Evolutionary conservation across 768 basidiomycete species (phyloP), one percentile per base, ranked within the genome.

Genomic region (Lactarius hatsudake): DNA sequence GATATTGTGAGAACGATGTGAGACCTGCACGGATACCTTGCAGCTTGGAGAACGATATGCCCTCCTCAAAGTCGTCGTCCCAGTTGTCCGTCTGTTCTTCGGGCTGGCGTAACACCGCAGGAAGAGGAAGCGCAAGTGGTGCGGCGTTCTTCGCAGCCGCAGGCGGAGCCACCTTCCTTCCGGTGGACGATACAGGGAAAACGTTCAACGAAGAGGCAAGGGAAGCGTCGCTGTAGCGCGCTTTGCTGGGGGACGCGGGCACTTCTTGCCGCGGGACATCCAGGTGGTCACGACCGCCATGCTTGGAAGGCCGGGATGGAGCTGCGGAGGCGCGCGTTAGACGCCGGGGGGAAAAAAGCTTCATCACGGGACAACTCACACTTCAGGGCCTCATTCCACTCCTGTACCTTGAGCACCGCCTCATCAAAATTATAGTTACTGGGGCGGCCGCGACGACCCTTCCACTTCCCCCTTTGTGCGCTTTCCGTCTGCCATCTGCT

Each of bases 11-110:
- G 57, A n/a, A 20, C 7, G 13, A 62, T 13, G 20, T 45, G 10
- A 15, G 13, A 42, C 23, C 13, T 3, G 28, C 12, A 28, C 26
- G 38, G 34, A 45, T 69, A 83, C 86, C 88, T 79, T 90, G 90
- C 36, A 96, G 76, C 76, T 95, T 96, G 9, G 89, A 86, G 62
- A 93, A 85, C 0, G 93, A 94, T 40, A 95, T 94, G 1, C 90
- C 94, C 71, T 93, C 94, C 74, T 95, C 94, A 71, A 99, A 99
- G 74, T 99, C 97, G 70, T 95, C 93, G 73, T 99, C 97, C 97
- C 97, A 99, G 70, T 95, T 96, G 75, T 97, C 95, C 1, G 89
- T 91, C 75, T 93, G 91, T 70, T 93, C 89, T 78, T 95, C 91
- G 20, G 89, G 90, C 28, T 85, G 83, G 66, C 87, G 88, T 28